These are phyloP conservation scores for Nothophytophthora sp. DNA, from an alignment of 352 stramenopile species.

Conservation along the genomic window DNA sequence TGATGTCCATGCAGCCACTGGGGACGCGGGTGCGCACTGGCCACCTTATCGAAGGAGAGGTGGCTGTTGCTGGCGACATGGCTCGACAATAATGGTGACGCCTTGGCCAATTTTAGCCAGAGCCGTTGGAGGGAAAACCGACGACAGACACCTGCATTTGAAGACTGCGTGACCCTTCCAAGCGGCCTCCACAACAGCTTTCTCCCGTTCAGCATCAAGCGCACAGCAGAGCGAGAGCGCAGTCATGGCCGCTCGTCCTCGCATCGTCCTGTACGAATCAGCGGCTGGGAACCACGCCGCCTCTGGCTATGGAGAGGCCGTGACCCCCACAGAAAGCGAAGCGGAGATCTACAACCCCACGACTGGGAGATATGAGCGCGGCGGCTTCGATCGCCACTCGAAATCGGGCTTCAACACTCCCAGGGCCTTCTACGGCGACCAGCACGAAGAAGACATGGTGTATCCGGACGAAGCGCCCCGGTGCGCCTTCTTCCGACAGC, in stretches of 20 bases:
- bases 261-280: slow-evolving; percentile 22
- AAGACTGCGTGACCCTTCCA: too few relatives aligned
- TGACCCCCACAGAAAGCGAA: slow-evolving; percentile 26
- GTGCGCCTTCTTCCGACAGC: slow-evolving; percentile 26
- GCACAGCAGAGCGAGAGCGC: neutral
- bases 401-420: slow-evolving; percentile 14
- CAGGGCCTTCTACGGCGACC: slow-evolving; percentile 7
- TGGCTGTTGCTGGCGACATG: too few relatives aligned
- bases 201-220: neutral
- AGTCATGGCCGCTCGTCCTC: slow-evolving; percentile 13
- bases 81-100: too few relatives aligned
- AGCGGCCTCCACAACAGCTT: slow-evolving; percentile 5
- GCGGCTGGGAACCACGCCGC: slow-evolving; percentile 5
- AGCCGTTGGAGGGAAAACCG: too few relatives aligned
- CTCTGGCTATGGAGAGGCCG: slow-evolving; percentile 18
- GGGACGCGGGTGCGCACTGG: too few relatives aligned
- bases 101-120: too few relatives aligned
- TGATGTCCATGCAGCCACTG: too few relatives aligned
- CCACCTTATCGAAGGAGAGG: too few relatives aligned
- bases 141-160: too few relatives aligned
- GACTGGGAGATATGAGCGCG: slow-evolving; percentile 23
- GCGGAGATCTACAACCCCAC: slow-evolving; percentile 26
- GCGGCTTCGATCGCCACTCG: slow-evolving; percentile 13
- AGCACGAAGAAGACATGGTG: slow-evolving; percentile 10
- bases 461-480: slow-evolving; percentile 23